These are phyloP conservation scores for Phyllosticta citriasiana DNA, from an alignment of 2,329 filamentous ascomycete species.

Conservation along the genomic window DNA sequence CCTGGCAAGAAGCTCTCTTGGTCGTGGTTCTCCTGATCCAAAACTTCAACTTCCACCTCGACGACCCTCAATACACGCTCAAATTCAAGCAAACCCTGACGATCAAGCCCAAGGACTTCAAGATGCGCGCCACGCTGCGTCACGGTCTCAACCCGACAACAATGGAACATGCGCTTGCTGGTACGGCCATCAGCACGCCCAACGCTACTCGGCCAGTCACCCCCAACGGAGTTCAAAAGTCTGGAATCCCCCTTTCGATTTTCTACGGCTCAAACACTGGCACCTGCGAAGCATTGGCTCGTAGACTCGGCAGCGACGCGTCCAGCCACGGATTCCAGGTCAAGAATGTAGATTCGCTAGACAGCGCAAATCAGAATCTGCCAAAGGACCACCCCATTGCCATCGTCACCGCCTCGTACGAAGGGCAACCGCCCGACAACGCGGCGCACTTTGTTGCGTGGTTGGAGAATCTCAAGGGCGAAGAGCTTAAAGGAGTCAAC, in stretches of 20 bases:
- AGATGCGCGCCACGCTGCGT: slow-evolving; percentile 27
- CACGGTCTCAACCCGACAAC: slow-evolving; percentile 22
- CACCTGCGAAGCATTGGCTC: slow-evolving; percentile 33
- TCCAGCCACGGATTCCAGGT: slow-evolving; percentile 27
- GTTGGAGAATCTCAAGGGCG: slow-evolving; percentile 22
- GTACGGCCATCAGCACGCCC: slow-evolving; percentile 4
- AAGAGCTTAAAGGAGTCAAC: slow-evolving; percentile 23
- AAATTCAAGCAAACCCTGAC: slow-evolving; percentile 36
- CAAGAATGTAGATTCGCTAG: slow-evolving; percentile 25
- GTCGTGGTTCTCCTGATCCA: slow-evolving; percentile 34
- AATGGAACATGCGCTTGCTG: slow-evolving; percentile 20
- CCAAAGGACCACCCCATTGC: slow-evolving; percentile 27
- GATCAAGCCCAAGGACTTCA: slow-evolving; percentile 35
- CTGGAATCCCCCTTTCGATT: slow-evolving; percentile 18
- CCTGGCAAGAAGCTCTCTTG: slow-evolving; percentile 44
- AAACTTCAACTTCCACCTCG: slow-evolving; percentile 34
- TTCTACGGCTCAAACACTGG: slow-evolving; percentile 33
- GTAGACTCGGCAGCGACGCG: slow-evolving; percentile 27
- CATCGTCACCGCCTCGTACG: slow-evolving; percentile 33
- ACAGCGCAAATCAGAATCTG: slow-evolving; percentile 24
- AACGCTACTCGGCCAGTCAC: slow-evolving; percentile 4
- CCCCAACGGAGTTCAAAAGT: neutral
- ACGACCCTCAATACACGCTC: slow-evolving; percentile 34
- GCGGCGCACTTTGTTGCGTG: slow-evolving; percentile 33
- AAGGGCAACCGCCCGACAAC: slow-evolving; percentile 35